Evolutionary conservation across 495 filamentous ascomycete genomes (phyloP), one percentile per base, ranked within the genome.

Genomic region (Tetracladium marchalianum): DNA sequence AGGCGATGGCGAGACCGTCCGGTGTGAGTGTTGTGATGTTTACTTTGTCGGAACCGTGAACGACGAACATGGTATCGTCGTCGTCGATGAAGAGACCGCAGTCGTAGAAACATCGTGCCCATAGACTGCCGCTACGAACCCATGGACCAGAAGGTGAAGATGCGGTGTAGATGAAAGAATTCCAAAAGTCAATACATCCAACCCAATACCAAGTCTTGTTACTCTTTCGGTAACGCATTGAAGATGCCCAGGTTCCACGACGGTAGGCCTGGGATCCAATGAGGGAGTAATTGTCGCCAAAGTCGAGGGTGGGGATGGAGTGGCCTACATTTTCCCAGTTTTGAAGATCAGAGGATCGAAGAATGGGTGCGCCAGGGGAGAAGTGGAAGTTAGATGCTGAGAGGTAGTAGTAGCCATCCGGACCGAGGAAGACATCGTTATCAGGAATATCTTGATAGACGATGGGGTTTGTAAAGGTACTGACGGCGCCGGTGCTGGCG

Each of bases 331-430:
- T 65, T 27, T 75, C 69, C 76, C 76, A 80, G 57, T 76, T 71
- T 17, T 70, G 62, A 1, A 81, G 69, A 54, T 81, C 71, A 47
- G 66, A 68, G 1, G 76, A 79, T 12, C 61, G 62, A 5, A 81
- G 64, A 17, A 81, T 61, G 1, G 77, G 76, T 0, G 77, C 77
- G 39, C 77, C 76, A 5, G 76, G 77, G 8, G 73, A 78, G 54
- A 72, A 77, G 45, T 71, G 67, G 55, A 79, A 70, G 12, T 65
- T 76, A 9, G 73, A 78, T 12, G 75, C 69, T 0, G 73, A 74
- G 62, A 72, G 76, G 60, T 77, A 78, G 19, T 53, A 59, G 2
- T 53, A 44, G 16, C 46, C 56, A 31, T 63, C 58, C 10, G 49
- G 49, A 11, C 50, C 57, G 15, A 51, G 43, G 32, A 54, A 56